These are phyloP conservation scores for Taiozyma sp. DNA, from an alignment of 1,139 yeast genomes.

Conservation along the genomic window DNA sequence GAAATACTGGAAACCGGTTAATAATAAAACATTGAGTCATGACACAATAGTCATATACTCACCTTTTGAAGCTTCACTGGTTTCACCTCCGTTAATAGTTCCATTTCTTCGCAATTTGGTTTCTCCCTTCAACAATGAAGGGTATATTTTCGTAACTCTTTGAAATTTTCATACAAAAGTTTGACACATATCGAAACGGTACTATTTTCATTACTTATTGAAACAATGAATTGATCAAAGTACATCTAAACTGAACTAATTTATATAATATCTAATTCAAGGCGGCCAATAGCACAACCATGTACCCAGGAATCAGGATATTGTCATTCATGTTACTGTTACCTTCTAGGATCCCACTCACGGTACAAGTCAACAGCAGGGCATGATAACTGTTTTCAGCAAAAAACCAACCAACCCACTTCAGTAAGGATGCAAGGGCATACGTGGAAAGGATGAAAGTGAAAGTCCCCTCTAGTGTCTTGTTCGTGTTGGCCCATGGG, in stretches of 20 bases:
- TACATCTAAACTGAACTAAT: neutral
- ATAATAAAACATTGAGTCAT: neutral
- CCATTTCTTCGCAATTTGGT: neutral
- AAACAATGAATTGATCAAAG: neutral
- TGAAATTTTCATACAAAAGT: neutral
- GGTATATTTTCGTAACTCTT: too few relatives aligned
- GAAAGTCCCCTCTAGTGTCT: slow-evolving; percentile 63
- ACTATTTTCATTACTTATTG: too few relatives aligned
- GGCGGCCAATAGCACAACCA: slow-evolving; percentile 23
- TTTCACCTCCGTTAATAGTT: neutral
- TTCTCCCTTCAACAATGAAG: too few relatives aligned
- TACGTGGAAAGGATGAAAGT: slow-evolving; percentile 50
- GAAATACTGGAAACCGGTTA: neutral
- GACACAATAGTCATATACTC: neutral
- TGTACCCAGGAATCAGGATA: slow-evolving; percentile 54
- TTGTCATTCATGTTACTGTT: slow-evolving; percentile 62
- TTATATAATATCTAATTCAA: slow-evolving; percentile 3
- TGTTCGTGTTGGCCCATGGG: slow-evolving; percentile 53
- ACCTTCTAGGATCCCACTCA: slow-evolving; percentile 63
- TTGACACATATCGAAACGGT: neutral
- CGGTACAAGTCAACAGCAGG: slow-evolving; percentile 40
- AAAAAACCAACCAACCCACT: slow-evolving; percentile 30
- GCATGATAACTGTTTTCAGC: slow-evolving; percentile 37
- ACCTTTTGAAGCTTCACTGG: neutral
- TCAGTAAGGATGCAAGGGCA: slow-evolving; percentile 28